Base-by-base conservation (phyloP, 805 yeast genomes). In the Myxozyma neotropica region DNA sequence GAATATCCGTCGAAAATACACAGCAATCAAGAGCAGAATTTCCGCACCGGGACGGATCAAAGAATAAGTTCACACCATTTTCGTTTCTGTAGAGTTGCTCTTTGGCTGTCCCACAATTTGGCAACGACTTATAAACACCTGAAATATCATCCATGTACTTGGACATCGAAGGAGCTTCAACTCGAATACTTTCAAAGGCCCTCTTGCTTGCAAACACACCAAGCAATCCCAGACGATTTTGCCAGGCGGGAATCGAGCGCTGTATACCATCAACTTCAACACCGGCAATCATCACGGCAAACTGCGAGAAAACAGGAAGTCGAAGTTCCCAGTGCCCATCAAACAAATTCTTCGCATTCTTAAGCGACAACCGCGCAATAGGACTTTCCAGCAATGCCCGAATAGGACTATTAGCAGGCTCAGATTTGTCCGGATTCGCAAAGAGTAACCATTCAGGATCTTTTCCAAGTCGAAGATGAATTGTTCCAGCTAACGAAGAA, bases 91-190 rank as follows among this genome's bases (percentile, higher is more conserved):
- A 36, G 4, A 55, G 55, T 26, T 46, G 40, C 10, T 39, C 54
- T 27, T 35, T 55, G 5, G 59, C 59, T 3, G 54, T 55, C 3
- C 59, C 55, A 19, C 59, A 55, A 3, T 55, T 55, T 8, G 54
- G 51, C 23, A 42, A 26, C 24, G 51, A 45, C 4, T 29, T 17
- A 21, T 55, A 55, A 21, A 44, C 12, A 8, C 59, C 59, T 7
- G 50, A 38, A 12, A 55, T 26, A 27, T 55, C 54, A 21, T 50
- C 55, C 39, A 49, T 21, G 29, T 36, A 27, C 13, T 27, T 13
- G 19, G 49, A 36, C 5, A 35, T n/a, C 3, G 31, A 12, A 15
- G 8, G 26, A 2, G 45, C 50, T 21, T 49, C 55, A 12, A 44
- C 36, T n/a, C n/a, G 36, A 4, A 56, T 31, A 15, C 31, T 24